Percentiles rank a stretch among this genome's conserved stretches.
These are phyloP conservation scores for Eucalyptus virginea DNA, from an alignment of 345 rosid species.

Conservation along the genomic window DNA sequence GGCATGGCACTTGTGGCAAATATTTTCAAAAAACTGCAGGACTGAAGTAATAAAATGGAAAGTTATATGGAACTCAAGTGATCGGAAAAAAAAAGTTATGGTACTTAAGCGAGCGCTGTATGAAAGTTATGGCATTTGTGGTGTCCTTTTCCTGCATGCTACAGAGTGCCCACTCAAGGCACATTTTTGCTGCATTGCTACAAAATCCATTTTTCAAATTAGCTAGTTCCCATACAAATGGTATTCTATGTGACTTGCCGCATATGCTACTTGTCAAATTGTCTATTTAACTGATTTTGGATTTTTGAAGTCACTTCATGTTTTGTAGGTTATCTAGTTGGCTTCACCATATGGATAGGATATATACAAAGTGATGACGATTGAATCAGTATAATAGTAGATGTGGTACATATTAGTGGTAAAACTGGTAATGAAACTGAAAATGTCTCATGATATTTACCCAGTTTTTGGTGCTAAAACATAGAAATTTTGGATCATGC, in stretches of 20 bases:
- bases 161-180: background rate
- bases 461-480: background rate
- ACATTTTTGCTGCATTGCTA: background rate
- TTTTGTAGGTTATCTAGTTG: background rate
- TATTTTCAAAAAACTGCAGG: rapidly evolving
- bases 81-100: too few species aligned
- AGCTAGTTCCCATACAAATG: background rate
- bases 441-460: background rate
- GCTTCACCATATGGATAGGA: background rate
- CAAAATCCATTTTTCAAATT: background rate
- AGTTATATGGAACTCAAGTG: too few species aligned
- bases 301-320: background rate
- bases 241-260: background rate
- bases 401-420: background rate
- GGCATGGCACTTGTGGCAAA: too few species aligned
- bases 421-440: background rate
- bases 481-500: background rate
- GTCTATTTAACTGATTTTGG: background rate
- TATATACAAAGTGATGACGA: background rate
- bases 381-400: background rate
- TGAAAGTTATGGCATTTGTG: too few species aligned
- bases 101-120: too few species aligned
- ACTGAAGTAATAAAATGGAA: too few species aligned
- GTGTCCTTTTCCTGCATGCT: background rate
- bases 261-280: background rate